Conservation (phyloP, 1,284 basidiomycete genomes). For the Ustilago cynodontis region DNA sequence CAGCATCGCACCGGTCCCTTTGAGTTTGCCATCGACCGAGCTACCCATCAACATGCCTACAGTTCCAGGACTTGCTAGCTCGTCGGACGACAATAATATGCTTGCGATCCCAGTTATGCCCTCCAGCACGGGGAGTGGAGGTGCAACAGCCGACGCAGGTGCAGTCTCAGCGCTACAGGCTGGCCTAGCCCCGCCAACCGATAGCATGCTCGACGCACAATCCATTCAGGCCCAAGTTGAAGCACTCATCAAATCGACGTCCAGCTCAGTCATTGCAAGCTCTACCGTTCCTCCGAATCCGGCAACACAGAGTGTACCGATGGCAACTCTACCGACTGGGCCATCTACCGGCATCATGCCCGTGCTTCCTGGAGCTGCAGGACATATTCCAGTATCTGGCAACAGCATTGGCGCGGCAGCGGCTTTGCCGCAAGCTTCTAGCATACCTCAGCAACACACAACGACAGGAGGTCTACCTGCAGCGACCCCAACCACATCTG, state of each 20-base stretch:
- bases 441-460: neutral
- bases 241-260: slow-evolving; percentile 42
- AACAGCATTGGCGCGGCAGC: neutral
- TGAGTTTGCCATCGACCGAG: slow-evolving; percentile 9
- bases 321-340: neutral
- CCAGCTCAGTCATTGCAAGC: slow-evolving; percentile 25
- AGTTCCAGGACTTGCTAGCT: slow-evolving; percentile 3
- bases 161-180: slow-evolving; percentile 5
- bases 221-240: slow-evolving; percentile 47
- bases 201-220: slow-evolving; percentile 34
- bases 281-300: slow-evolving; percentile 3
- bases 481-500: slow-evolving; percentile 2
- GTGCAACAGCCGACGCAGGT: neutral
- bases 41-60: neutral
- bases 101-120: neutral
- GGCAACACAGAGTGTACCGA: neutral
- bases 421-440: neutral
- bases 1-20: neutral
- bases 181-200: neutral
- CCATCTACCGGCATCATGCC: neutral
- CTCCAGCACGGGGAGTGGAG: neutral
- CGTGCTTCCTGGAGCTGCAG: neutral
- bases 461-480: neutral
- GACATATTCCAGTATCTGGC: neutral
- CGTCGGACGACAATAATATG: neutral